Evolutionary conservation across 2,329 filamentous ascomycete species (phyloP).

Genomic region (Xylaria multiplex): DNA sequence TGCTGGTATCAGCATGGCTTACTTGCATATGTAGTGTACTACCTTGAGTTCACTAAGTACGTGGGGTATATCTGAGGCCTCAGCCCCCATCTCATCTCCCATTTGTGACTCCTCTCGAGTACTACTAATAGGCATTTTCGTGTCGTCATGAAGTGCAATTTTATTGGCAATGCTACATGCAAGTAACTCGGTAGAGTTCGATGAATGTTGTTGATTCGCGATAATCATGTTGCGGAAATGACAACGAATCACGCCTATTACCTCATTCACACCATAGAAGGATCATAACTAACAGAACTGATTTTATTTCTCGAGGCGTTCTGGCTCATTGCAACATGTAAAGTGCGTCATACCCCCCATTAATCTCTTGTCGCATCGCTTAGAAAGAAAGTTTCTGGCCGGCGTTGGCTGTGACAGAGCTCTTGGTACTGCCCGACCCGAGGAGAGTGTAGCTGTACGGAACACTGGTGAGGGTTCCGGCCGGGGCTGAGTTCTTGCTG

Average conservation of each 20-base stretch:
- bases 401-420: slow-evolving; percentile 53
- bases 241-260: not conserved
- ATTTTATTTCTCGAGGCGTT: not conserved
- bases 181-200: not conserved
- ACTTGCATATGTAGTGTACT: not conserved
- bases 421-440: slow-evolving; percentile 59
- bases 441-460: slow-evolving; percentile 65
- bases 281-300: not conserved
- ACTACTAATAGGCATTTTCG: not conserved
- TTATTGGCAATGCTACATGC: slow-evolving; percentile 4
- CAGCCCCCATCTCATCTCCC: slow-evolving; percentile 4
- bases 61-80: not conserved
- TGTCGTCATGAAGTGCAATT: slow-evolving; percentile 1
- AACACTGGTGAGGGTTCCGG: slow-evolving; percentile 61
- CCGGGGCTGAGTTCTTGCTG: slow-evolving; percentile 58
- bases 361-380: slow-evolving; percentile 5
- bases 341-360: not conserved
- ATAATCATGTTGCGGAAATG: not conserved
- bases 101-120: not conserved
- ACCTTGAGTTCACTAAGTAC: not conserved
- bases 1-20: slow-evolving; percentile 11
- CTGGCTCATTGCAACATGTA: not conserved
- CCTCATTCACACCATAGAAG: slow-evolving; percentile 3
- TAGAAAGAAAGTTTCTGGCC: slow-evolving; percentile 49
- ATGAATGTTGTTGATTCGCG: not conserved